These are phyloP conservation scores for Claviceps cyperi DNA, from an alignment of 2,329 filamentous ascomycete genomes.

Conservation along the genomic window DNA sequence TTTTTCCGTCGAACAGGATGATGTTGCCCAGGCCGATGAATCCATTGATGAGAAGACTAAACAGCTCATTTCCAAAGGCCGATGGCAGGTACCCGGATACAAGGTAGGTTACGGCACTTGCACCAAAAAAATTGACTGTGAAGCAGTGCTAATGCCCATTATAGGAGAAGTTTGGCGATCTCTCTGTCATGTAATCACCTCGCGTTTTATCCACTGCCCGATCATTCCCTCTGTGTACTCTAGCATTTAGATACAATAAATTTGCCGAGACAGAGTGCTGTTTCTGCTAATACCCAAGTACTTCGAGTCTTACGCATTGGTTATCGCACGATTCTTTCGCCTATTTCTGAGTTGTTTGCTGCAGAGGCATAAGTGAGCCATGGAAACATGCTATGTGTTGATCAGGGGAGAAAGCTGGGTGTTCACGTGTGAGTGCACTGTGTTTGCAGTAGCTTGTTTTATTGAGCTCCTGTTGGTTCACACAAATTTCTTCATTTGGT, in stretches of 20 bases:
- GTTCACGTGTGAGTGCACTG: background rate
- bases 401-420: background rate
- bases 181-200: constrained; percentile 71
- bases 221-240: constrained; percentile 44
- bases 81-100: constrained; percentile 97
- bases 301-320: background rate
- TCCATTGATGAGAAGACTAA: constrained; percentile 96
- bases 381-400: background rate
- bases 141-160: constrained; percentile 29
- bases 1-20: constrained; percentile 47
- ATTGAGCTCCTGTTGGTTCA: too few species aligned
- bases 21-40: constrained; percentile 83
- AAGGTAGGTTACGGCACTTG: constrained; percentile 50
- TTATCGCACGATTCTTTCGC: background rate
- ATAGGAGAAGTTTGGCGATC: constrained; percentile 97
- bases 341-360: background rate
- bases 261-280: constrained; percentile 17
- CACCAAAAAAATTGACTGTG: background rate
- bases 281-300: constrained; percentile 19
- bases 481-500: background rate
- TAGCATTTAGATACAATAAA: constrained; percentile 54
- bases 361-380: background rate
- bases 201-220: constrained; percentile 21
- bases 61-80: constrained; percentile 90
- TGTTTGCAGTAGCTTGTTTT: background rate